Conservation (phyloP, 805 yeast species). For the Martiniozyma abietophila region DNA sequence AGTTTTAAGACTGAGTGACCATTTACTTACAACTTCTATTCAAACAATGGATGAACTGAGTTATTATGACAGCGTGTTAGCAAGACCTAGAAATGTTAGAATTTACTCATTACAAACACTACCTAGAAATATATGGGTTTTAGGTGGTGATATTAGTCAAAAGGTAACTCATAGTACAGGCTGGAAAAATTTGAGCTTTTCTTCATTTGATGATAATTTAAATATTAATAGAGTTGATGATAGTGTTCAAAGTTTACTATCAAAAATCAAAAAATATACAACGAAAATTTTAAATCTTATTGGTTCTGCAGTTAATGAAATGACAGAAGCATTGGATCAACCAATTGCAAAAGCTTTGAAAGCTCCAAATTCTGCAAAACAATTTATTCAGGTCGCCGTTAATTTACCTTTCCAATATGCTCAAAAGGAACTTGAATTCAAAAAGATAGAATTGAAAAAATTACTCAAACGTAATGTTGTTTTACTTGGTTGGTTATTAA, state of each 20-base stretch:
- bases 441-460: constrained; percentile 16
- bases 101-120: constrained; percentile 34
- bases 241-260: not conserved
- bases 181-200: constrained; percentile 14
- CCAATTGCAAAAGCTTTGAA: constrained; percentile 22
- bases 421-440: constrained; percentile 19
- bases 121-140: constrained; percentile 20
- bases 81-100: constrained; percentile 21
- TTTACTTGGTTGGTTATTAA: constrained; percentile 29
- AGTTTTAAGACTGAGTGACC: constrained; percentile 13
- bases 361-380: constrained; percentile 13
- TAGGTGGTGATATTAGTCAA: not conserved
- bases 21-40: constrained; percentile 32
- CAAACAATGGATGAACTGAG: constrained; percentile 35
- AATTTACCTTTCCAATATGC: constrained; percentile 31
- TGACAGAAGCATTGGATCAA: constrained; percentile 13
- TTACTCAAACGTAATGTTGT: constrained; percentile 26
- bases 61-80: constrained; percentile 36
- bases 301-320: constrained; percentile 12
- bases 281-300: constrained; percentile 9
- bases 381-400: constrained; percentile 17
- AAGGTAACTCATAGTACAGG: constrained; percentile 9
- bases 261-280: constrained; percentile 14
- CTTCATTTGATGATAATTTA: no score
- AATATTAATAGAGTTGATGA: no score